Evolutionary conservation across 768 basidiomycete species (phyloP).

Genomic region (Trametes cingulata): DNA sequence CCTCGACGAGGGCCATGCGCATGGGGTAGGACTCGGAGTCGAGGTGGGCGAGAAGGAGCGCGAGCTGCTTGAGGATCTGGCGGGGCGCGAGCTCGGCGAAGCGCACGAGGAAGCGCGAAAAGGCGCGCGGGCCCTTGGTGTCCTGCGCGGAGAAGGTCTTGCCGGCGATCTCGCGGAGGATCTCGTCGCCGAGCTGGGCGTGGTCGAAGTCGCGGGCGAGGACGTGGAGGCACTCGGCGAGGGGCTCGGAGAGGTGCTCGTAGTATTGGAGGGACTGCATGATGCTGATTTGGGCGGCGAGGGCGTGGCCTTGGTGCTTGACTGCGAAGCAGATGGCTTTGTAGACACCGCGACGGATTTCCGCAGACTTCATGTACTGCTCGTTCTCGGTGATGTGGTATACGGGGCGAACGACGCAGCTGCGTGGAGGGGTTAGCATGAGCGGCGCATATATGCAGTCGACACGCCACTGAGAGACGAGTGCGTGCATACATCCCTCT

Average conservation of each 20-base stretch:
- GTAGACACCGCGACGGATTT: constrained; percentile 75
- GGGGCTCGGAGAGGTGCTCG: constrained; percentile 91
- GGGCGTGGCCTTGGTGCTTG: constrained; percentile 83
- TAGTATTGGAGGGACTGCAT: constrained; percentile 92
- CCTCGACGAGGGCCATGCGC: constrained; percentile 92
- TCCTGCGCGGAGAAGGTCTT: constrained; percentile 81
- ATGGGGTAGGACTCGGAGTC: constrained; percentile 98
- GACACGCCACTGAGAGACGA: no score
- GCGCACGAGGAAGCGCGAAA: constrained; percentile 80
- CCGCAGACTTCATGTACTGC: constrained; percentile 77
- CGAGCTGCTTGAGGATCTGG: constrained; percentile 85
- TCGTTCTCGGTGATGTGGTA: constrained; percentile 88
- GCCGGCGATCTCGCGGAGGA: constrained; percentile 82
- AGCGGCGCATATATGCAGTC: no score
- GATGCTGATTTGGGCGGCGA: constrained; percentile 85
- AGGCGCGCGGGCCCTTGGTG: constrained; percentile 82
- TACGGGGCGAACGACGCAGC: constrained; percentile 85
- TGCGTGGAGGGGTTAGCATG: constrained; percentile 31
- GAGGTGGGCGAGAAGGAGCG: constrained; percentile 77
- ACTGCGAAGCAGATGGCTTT: constrained; percentile 90
- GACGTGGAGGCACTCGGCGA: constrained; percentile 85
- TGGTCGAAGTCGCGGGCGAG: constrained; percentile 88
- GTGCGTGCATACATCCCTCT: no score
- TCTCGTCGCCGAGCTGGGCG: constrained; percentile 85
- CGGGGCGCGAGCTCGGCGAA: constrained; percentile 81